A percentile compares a stretch with the other conserved stretches of the same genome.
These are phyloP conservation scores for Crassisporium funariophilum DNA, from an alignment of 768 basidiomycete genomes.

Conservation along the genomic window DNA sequence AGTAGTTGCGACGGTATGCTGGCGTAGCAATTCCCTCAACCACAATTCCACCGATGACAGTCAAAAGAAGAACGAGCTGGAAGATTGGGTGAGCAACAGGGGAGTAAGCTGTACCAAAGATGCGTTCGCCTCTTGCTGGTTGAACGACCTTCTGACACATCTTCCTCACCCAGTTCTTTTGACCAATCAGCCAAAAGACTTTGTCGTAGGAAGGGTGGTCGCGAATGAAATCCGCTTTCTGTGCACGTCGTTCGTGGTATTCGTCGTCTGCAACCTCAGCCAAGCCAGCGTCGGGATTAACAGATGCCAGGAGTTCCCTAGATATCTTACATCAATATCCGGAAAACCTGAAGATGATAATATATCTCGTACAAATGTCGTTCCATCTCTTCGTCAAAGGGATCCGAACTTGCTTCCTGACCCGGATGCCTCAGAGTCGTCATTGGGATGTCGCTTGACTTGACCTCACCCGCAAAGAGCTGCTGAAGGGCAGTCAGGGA, in stretches of 20 bases:
- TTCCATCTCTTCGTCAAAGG: conserved; percentile 65
- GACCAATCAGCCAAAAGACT: conserved; percentile 87
- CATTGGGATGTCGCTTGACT: conserved; percentile 59
- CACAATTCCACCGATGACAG: conserved; percentile 81
- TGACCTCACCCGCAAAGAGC: conserved; percentile 61
- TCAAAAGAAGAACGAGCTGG: conserved; percentile 69
- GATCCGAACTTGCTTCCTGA: conserved; percentile 31
- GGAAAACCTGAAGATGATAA: background rate
- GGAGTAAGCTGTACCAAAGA: conserved; percentile 76
- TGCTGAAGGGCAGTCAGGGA: conserved; percentile 64
- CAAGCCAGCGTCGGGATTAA: conserved; percentile 53
- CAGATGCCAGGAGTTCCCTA: conserved; percentile 70
- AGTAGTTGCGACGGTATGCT: conserved; percentile 76
- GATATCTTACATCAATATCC: conserved; percentile 1
- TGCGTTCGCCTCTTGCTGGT: conserved; percentile 83
- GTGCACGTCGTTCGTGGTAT: conserved; percentile 68
- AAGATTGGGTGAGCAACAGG: conserved; percentile 70
- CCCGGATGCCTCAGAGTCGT: conserved; percentile 49
- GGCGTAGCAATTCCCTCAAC: conserved; percentile 86
- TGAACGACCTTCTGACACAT: conserved; percentile 83
- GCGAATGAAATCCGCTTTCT: conserved; percentile 84
- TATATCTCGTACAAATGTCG: conserved; percentile 61
- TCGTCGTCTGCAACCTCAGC: conserved; percentile 63
- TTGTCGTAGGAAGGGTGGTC: conserved; percentile 90
- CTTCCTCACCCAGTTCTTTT: conserved; percentile 70